phyloP scores from a whole-genome alignment of 371 early-diverging fungal genomes.

The Mortierella sp. region DNA sequence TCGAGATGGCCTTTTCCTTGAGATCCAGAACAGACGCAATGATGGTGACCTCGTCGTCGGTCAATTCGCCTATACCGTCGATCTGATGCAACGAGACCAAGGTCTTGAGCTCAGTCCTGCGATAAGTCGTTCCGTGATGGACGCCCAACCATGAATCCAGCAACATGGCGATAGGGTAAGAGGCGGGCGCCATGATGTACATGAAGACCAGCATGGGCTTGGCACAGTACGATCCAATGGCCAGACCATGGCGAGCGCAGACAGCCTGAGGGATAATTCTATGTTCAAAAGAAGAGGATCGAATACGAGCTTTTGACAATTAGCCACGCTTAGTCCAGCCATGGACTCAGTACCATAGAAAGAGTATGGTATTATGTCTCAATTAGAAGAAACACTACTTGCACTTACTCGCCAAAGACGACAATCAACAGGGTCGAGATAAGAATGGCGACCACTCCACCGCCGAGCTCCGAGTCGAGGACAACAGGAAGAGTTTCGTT shows the following conservation, averaged over 20 bases:
- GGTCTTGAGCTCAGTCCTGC: conserved; percentile 88
- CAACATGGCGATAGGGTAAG: conserved; percentile 84
- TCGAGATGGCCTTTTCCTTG: conserved; percentile 84
- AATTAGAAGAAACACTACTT: neutral
- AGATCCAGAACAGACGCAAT: conserved; percentile 93
- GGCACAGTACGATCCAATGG: conserved; percentile 81
- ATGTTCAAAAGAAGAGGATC: neutral
- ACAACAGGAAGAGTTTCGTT: conserved; percentile 97
- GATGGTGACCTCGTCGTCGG: conserved; percentile 93
- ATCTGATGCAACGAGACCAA: conserved; percentile 91
- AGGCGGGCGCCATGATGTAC: conserved; percentile 80
- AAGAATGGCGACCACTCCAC: conserved; percentile 89
- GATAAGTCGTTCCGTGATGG: conserved; percentile 84
- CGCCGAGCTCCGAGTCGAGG: conserved; percentile 81
- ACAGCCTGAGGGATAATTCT: conserved; percentile 78
- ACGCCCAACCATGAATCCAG: conserved; percentile 86
- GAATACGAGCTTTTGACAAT: neutral
- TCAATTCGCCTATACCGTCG: conserved; percentile 85
- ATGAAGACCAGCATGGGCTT: conserved; percentile 75
- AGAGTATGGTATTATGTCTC: neutral
- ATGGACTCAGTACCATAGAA: neutral
- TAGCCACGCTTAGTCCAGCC: neutral
- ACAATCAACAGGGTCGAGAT: conserved; percentile 91
- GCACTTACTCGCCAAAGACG: conserved; percentile 91
- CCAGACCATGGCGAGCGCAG: conserved; percentile 76